Conservation (phyloP, 371 early-diverging fungal genomes). For the Apophysomyces sp. region DNA sequence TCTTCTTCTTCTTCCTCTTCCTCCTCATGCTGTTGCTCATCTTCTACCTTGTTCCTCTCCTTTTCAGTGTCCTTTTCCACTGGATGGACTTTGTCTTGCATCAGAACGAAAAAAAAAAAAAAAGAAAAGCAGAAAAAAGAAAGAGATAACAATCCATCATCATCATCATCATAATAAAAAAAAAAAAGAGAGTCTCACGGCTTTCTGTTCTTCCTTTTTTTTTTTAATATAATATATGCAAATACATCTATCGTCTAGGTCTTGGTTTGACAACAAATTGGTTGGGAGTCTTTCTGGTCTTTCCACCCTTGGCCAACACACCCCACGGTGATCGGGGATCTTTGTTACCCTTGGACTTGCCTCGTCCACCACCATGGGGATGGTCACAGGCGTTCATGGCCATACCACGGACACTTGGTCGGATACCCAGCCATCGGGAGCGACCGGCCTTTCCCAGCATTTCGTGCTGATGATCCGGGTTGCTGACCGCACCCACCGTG, state of each 20-base stretch:
- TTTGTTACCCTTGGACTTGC: slow-evolving; percentile 93
- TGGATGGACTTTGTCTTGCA: too few relatives aligned
- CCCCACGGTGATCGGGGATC: slow-evolving; percentile 95
- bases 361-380: slow-evolving; percentile 99
- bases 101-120: too few relatives aligned
- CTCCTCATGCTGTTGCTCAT: neutral
- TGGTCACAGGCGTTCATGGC: slow-evolving; percentile 99
- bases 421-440: slow-evolving; percentile 78
- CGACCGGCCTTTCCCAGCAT: slow-evolving; percentile 93
- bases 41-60: neutral
- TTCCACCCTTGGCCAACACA: slow-evolving; percentile 94
- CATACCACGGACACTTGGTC: slow-evolving; percentile 98
- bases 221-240: neutral
- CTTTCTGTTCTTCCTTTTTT: neutral
- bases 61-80: neutral
- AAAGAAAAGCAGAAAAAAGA: neutral
- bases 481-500: slow-evolving; percentile 92
- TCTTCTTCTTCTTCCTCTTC: neutral
- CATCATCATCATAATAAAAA: too few relatives aligned
- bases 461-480: slow-evolving; percentile 89
- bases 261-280: slow-evolving; percentile 79
- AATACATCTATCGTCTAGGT: slow-evolving; percentile 67
- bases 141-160: too few relatives aligned
- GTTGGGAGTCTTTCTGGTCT: slow-evolving; percentile 80
- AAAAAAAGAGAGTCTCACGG: neutral